Percentiles rank a stretch among this genome's conserved stretches.
Conservation (phyloP, 768 basidiomycete species). For the Boletus barrowsii region DNA sequence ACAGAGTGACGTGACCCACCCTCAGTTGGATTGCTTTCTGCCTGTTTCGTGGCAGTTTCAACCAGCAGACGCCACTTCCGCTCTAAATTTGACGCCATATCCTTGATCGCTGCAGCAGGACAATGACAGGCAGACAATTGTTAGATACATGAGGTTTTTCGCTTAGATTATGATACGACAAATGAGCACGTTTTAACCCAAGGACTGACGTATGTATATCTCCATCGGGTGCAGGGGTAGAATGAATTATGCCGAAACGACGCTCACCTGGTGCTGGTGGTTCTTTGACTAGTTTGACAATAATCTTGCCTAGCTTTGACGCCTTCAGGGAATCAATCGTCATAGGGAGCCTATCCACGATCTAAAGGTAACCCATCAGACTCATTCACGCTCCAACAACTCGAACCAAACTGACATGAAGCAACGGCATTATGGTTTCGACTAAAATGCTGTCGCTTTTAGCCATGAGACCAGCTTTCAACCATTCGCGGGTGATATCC, state of each 20-base stretch:
- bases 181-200: constrained; percentile 29
- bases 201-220: constrained; percentile 29
- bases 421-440: constrained; percentile 81
- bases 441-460: constrained; percentile 53
- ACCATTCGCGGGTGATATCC: constrained; percentile 79
- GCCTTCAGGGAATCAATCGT: constrained; percentile 63
- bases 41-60: constrained; percentile 46
- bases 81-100: constrained; percentile 88
- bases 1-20: constrained; percentile 68
- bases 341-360: constrained; percentile 81
- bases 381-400: constrained; percentile 4
- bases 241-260: constrained; percentile 13
- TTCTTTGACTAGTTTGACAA: constrained; percentile 74
- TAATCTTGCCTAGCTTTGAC: constrained; percentile 77
- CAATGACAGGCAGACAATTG: constrained; percentile 44
- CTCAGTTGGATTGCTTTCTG: constrained; percentile 47
- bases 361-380: constrained; percentile 37
- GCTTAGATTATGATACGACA: constrained; percentile 34
- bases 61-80: constrained; percentile 75
- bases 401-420: constrained; percentile 63
- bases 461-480: constrained; percentile 63
- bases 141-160: constrained; percentile 62
- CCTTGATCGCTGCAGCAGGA: constrained; percentile 74
- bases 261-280: constrained; percentile 78
- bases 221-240: constrained; percentile 22